phyloP scores from a whole-genome alignment of 495 filamentous ascomycete genomes.

The Baudoinia panamericana region DNA sequence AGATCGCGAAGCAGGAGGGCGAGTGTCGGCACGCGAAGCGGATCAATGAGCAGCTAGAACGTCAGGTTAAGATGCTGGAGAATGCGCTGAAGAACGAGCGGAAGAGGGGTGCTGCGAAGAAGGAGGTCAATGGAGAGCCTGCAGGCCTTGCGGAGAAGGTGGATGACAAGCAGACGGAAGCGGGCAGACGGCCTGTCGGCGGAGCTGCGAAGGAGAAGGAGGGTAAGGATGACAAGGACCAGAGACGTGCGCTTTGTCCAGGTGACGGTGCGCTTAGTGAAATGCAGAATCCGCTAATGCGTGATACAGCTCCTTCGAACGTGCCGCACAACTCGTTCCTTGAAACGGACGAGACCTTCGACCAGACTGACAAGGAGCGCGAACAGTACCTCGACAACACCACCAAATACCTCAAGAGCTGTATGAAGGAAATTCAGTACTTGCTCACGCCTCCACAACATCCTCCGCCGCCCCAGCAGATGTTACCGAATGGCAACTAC shows the following conservation, averaged over 20 bases:
- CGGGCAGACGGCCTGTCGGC: conserved; percentile 7
- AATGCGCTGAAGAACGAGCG: conserved; percentile 69
- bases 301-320: conserved; percentile 15
- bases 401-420: conserved; percentile 31
- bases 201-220: neutral
- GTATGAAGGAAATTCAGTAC: conserved; percentile 35
- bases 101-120: no score
- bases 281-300: conserved; percentile 9
- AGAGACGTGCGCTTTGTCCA: neutral
- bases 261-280: neutral
- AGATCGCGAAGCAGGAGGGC: conserved; percentile 91
- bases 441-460: conserved; percentile 35
- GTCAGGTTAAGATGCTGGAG: conserved; percentile 84
- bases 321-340: conserved; percentile 34
- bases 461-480: conserved; percentile 31
- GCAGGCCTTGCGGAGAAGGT: conserved; percentile 5
- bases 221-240: neutral
- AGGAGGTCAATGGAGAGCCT: conserved; percentile 23
- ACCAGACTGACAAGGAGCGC: conserved; percentile 24
- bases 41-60: conserved; percentile 71
- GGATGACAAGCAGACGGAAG: conserved; percentile 17
- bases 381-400: conserved; percentile 32
- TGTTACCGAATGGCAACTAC: conserved; percentile 20
- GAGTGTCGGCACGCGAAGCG: conserved; percentile 72
- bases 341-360: conserved; percentile 22